These are phyloP conservation scores for Leccinum uliginosum DNA, from an alignment of 768 basidiomycete species.

Conservation along the genomic window DNA sequence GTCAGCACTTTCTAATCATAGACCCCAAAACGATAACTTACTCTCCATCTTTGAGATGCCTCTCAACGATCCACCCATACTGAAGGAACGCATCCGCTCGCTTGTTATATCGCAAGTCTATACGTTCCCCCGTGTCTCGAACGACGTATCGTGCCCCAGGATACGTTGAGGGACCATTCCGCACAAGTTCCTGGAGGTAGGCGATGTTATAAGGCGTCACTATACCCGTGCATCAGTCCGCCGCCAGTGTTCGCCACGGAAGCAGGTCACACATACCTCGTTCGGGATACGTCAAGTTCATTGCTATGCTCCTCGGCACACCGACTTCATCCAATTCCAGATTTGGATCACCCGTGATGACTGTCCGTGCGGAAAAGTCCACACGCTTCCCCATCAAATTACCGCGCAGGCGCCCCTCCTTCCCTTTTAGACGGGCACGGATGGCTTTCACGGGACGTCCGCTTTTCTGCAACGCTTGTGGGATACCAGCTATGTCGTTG, in stretches of 20 bases:
- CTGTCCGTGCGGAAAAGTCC: conserved; percentile 97
- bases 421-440: conserved; percentile 95
- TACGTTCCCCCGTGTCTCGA: conserved; percentile 94
- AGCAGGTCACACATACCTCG: conserved; percentile 54
- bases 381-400: conserved; percentile 99
- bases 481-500: conserved; percentile 97
- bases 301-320: conserved; percentile 90
- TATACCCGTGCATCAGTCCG: conserved; percentile 29
- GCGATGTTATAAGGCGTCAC: conserved; percentile 97
- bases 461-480: conserved; percentile 95
- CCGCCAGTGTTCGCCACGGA: background rate
- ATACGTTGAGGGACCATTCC: conserved; percentile 91
- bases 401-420: conserved; percentile 95
- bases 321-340: conserved; percentile 95
- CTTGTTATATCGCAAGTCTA: conserved; percentile 96
- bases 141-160: conserved; percentile 97
- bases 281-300: conserved; percentile 97
- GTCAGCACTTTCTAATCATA: background rate
- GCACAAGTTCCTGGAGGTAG: conserved; percentile 90
- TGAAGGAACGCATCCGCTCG: conserved; percentile 92
- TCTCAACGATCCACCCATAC: conserved; percentile 98
- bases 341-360: conserved; percentile 99
- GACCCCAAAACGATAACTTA: conserved; percentile 40
- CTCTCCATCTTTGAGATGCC: conserved; percentile 98
- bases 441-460: conserved; percentile 98